These are phyloP conservation scores for Pistacia vera DNA, from an alignment of 345 rosid genomes.

Conservation along the genomic window DNA sequence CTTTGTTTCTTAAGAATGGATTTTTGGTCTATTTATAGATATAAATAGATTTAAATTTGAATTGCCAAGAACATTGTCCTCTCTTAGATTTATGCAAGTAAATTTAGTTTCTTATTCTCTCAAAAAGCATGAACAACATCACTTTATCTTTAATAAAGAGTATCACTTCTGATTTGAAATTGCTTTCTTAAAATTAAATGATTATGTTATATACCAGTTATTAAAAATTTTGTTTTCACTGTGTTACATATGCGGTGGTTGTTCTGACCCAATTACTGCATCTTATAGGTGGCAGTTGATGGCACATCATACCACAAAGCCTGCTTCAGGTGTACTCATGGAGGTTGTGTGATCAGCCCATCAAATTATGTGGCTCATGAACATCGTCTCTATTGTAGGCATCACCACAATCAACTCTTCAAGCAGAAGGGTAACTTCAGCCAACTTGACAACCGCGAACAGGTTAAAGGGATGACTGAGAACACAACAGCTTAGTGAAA, in stretches of 20 bases:
- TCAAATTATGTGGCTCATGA: slow-evolving; percentile 68
- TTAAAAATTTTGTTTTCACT: neutral
- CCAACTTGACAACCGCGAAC: slow-evolving; percentile 52
- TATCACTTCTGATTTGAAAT: neutral
- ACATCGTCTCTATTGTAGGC: slow-evolving; percentile 66
- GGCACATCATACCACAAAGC: slow-evolving; percentile 63
- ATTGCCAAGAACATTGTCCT: neutral
- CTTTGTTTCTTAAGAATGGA: neutral
- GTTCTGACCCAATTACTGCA: slow-evolving; percentile 11
- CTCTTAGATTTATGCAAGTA: neutral
- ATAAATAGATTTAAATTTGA: neutral
- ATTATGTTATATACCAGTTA: neutral
- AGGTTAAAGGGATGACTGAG: slow-evolving; percentile 31
- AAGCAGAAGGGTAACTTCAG: slow-evolving; percentile 73
- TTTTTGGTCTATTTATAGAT: neutral
- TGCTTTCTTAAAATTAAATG: neutral
- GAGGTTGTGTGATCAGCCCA: slow-evolving; percentile 72
- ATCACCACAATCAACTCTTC: slow-evolving; percentile 76
- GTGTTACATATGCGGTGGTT: neutral
- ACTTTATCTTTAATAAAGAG: neutral
- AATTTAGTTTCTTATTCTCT: neutral
- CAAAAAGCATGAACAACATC: neutral
- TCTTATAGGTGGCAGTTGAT: slow-evolving; percentile 67
- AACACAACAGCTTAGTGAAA: slow-evolving; percentile 26
- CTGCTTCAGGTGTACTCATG: slow-evolving; percentile 77